Conservation (phyloP, 192 early-diverging fungal species). For the Coemansia sp. region DNA sequence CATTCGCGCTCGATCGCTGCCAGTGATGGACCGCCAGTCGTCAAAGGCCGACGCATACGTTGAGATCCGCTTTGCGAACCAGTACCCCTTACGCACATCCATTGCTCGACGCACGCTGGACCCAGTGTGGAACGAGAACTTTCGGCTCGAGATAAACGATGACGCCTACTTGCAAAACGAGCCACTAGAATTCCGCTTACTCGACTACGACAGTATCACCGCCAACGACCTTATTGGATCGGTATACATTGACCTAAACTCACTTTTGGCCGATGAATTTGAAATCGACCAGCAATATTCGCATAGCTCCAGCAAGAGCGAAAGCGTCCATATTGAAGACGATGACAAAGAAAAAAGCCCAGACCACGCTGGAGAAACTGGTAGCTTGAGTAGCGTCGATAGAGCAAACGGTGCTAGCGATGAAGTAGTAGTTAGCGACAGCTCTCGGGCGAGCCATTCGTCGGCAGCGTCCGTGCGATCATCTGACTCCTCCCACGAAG, state of each 20-base stretch:
- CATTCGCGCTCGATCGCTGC: constrained; percentile 69
- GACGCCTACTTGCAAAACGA: constrained; percentile 82
- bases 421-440: neutral
- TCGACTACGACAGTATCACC: constrained; percentile 76
- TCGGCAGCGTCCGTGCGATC: constrained; percentile 6
- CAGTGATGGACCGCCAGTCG: constrained; percentile 80
- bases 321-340: neutral
- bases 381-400: neutral
- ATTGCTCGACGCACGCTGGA: constrained; percentile 72
- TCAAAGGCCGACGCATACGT: constrained; percentile 85
- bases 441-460: neutral
- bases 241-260: constrained; percentile 77
- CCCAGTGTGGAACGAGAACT: constrained; percentile 83
- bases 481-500: constrained; percentile 12
- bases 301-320: neutral
- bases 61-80: constrained; percentile 73
- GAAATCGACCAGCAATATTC: constrained; percentile 11
- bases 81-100: constrained; percentile 64
- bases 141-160: constrained; percentile 74
- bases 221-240: constrained; percentile 76
- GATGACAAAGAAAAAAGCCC: neutral
- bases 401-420: neutral
- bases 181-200: constrained; percentile 72
- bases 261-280: constrained; percentile 69
- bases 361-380: neutral